Conservation (phyloP, 352 stramenopile species). For the Bremia lactucae region DNA sequence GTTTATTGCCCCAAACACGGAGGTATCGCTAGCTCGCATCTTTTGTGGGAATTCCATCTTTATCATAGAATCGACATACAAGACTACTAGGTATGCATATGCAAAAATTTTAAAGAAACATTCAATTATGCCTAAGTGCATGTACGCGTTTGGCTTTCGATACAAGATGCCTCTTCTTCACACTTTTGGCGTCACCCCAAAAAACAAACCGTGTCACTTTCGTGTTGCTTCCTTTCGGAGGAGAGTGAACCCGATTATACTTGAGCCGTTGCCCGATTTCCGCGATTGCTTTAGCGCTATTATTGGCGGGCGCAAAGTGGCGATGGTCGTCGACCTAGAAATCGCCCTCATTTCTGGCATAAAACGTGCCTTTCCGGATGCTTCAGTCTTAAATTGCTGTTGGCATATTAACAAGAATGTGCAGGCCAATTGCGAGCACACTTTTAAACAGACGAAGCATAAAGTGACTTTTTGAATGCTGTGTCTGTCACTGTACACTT, state of each 20-base stretch:
- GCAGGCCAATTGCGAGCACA: not conserved
- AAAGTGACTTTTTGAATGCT: not conserved
- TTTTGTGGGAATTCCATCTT: not conserved
- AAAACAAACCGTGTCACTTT: not conserved
- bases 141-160: not conserved
- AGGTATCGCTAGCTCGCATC: not conserved
- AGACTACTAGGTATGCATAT: not conserved
- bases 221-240: not conserved
- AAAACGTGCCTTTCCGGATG: not conserved
- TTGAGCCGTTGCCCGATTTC: not conserved
- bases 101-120: not conserved
- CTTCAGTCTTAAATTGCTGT: not conserved
- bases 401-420: not conserved
- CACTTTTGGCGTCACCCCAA: not conserved
- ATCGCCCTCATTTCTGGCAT: not conserved
- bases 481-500: too few species aligned
- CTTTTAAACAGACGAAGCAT: not conserved
- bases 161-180: not conserved
- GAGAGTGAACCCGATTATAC: not conserved
- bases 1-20: not conserved
- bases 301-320: not conserved
- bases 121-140: not conserved
- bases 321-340: not conserved
- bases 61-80: not conserved
- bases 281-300: not conserved